Evolutionary conservation across 2,329 filamentous ascomycete species (phyloP), one percentile per base, ranked within the genome.

Genomic region (Fusarium torreyae): DNA sequence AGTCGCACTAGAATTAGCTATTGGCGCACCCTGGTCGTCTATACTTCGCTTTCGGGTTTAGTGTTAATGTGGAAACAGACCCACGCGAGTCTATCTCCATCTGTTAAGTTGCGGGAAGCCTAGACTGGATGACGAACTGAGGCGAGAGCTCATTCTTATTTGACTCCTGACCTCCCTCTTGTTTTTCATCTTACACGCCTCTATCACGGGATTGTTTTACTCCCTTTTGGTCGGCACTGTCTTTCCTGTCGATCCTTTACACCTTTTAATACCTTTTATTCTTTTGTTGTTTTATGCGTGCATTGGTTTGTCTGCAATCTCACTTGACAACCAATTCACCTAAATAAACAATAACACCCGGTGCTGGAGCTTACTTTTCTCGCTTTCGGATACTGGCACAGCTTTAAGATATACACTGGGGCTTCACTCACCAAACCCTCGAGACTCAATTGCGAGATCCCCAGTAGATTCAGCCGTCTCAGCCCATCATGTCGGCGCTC

Each of bases 11-110:
- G 67, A 70, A 64, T 46, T 49, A 50, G 40, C 33, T 31, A 31
- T 54, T 46, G 43, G 55, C 26, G 28, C 61, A 22, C 67, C 69
- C 66, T 42, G 36, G 56, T 56, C 63, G 70, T 60, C 45, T 59
- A 67, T 49, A 46, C 45, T 57, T 59, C 69, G 46, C 58, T 68
- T 68, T 69, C 39, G 52, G 57, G 64, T 17, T 49, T 69, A 69
- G 71, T 48, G 51, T 43, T 11, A 38, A 33, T 39, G 57, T 43
- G 42, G 46, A 60, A 24, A 15, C n/a, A 11, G 60, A 63, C 49
- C 60, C 63, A 60, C 62, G 63, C 69, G 55, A 68, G 62, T 72
- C 66, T 66, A 72, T 74, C 63, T 70, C 69, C 68, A 68, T 68
- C 34, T 58, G 34, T 57, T 52, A 44, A 24, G 40, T 14, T 36